Evolutionary conservation across 129 eudicot species (phyloP), one percentile per base, ranked within the genome.

Genomic region (Flaveria robusta): DNA sequence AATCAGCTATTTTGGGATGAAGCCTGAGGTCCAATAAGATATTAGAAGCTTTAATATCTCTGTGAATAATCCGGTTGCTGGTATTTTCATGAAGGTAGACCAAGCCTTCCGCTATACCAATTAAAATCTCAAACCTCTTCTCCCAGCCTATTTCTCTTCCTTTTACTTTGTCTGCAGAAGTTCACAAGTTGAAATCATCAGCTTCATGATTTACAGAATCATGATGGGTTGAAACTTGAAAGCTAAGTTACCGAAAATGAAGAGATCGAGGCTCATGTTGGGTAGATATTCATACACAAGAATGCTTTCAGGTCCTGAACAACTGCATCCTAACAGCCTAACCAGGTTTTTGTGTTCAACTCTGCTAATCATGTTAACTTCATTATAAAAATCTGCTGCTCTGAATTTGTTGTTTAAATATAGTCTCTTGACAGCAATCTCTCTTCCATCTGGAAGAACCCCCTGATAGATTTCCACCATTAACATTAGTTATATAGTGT

Each of bases 371-470:
- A 85, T 91, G 85, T 91, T 87, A 47, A 88, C 92, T 82, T 91
- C 96, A 9, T 91, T 91, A 71, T 85, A 93, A 77, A 93, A 90
- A 78, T 90, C 93, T 2, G 93, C 93, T 14, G 97, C 98, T 86
- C 97, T 84, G 70, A 88, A 89, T 74, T 71, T 93, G 76, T 87
- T 93, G 87, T 93, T 93, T 60, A 87, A 86, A 81, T 80, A 91
- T 14, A 93, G 96, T 84, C 98, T 87, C 87, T 91, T 93, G 62
- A 91, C 98, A 19, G 96, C 98, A 63, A 90, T 87, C 52, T 93
- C 98, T 78, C 98, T 81, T 31, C 97, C 98, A 75, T 91, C 97
- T 20, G 83, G 68, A 68, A 93, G 83, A 64, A 83, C 93, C 58
- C 97, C 98, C 96, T 90, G 85, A 64, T 59, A 29, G n/a, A 74